Evolutionary conservation across 2,329 filamentous ascomycete species (phyloP).

Genomic region (Ophiostoma ips): DNA sequence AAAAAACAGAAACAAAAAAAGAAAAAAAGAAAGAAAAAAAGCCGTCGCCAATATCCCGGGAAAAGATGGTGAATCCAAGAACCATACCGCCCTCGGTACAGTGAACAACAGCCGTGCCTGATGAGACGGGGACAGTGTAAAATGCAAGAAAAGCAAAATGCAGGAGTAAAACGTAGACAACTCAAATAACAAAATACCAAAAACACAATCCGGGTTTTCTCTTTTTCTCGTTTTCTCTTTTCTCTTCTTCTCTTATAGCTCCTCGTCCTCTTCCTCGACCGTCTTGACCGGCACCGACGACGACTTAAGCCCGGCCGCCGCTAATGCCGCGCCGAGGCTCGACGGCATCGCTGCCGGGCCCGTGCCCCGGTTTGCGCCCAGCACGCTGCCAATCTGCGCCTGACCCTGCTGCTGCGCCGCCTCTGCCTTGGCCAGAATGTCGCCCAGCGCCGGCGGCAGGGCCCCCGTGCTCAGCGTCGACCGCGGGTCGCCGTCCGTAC

Average conservation of each 20-base stretch:
- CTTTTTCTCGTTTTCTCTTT: no score
- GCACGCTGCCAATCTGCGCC: background rate
- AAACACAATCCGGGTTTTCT: background rate
- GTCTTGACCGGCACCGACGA: background rate
- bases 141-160: background rate
- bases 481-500: constrained; percentile 22
- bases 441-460: constrained; percentile 27
- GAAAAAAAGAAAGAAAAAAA: background rate
- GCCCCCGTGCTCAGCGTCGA: constrained; percentile 14
- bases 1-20: background rate
- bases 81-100: no score
- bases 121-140: background rate
- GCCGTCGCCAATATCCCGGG: background rate
- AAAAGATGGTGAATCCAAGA: background rate
- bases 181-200: background rate
- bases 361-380: background rate
- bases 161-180: background rate
- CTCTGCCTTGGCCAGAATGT: constrained; percentile 27
- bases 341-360: background rate
- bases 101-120: no score
- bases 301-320: background rate
- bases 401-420: constrained; percentile 16
- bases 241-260: constrained; percentile 4
- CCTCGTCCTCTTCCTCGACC: constrained; percentile 7
- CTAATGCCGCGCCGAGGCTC: background rate